Base-by-base conservation (phyloP, 2,329 filamentous ascomycete genomes). In the Fusarium pseudonygamai region DNA sequence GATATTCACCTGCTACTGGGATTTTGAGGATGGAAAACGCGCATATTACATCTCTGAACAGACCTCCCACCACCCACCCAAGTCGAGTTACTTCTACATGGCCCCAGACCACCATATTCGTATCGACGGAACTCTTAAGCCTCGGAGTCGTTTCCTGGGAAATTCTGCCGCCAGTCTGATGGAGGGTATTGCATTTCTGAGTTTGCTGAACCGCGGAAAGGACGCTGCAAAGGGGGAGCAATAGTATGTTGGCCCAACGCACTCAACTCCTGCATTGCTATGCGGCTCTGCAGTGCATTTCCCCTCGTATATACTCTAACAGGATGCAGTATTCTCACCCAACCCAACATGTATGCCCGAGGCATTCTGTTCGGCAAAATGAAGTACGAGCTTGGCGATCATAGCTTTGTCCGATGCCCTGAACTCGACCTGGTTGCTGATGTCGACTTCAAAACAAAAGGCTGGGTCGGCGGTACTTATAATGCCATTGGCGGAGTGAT, bases 11-110 rank as follows among this genome's bases (percentile, higher is more conserved):
- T 95, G 96, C 82, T 98, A 96, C 83, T 99, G 96, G 96, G 93
- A 98, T 76, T 92, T 97, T 72, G 89, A 92, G 20, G 93, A 97
- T 82, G 87, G 91, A 24, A 97, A 94, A 37, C 91, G 90, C 75
- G 96, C 93, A 71, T 99, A 97, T 85, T 99, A 99, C 84, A 94
- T 99, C 76, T 91, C 96, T 53, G 96, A 99, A 83, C 96, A 99
- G 83, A 99, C 96, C 3, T 98, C 95, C 34, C 96, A 99, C 82
- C 96, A 99, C 80, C 96, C 96, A 37, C 96, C 96, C 34, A 99
- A 99, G 85, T 98, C 96, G 52, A 97, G 95, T 83, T 99, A 99
- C 85, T 99, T 99, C 83, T 99, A 97, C 85, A 95, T 97, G 92
- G 95, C 94, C 0, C 96, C 96, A 6, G 91, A 97, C 61, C 94